Evolutionary conservation across 352 stramenopile genomes (phyloP), one percentile per base, ranked within the genome.

Genomic region (Pythium monospermum): DNA sequence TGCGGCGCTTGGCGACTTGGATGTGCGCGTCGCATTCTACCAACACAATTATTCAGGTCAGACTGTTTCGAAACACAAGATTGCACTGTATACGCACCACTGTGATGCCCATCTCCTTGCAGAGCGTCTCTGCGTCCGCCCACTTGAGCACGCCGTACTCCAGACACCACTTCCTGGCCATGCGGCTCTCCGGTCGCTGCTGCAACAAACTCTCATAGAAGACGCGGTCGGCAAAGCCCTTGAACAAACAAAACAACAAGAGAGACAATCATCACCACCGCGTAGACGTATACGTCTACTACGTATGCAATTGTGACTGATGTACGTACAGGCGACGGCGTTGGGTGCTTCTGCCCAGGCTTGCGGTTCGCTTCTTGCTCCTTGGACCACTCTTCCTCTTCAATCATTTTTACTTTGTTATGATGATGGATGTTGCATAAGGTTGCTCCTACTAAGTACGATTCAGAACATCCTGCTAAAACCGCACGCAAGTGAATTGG

Each of bases 191-290:
- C 0, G 85, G 83, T 13, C 81, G 77, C 66, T 96, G 85, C 45
- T 89, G 76, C 50, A 93, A 61, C 53, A 96, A 53, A 56, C 83
- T 94, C 69, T 96, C 85, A 59, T 96, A 96, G 64, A 96, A 96
- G 13, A 96, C 85, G 49, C 85, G 81, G 43, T 96, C 85, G 28
- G 83, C 83, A 61, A 87, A 91, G 46, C 83, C 85, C 73, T 94
- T 25, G 15, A 13, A 11, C 19, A 36, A 11, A 19, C 26, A 36
- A 46, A 10, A 22, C 6, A 55, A 10, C 44, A 31, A 41, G 26
- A 27, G 15, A 48, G 31, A 42, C 22, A 35, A 23, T 25, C n/a
- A 43, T 23, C 44, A 8, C 12, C 36, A 21, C 21, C 31, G 35
- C 23, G n/a, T 15, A 36, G 22, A 6, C 11, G 22, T 45, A 44